phyloP scores from a whole-genome alignment of 2,329 filamentous ascomycete species.

The Exophiala viscosa region DNA sequence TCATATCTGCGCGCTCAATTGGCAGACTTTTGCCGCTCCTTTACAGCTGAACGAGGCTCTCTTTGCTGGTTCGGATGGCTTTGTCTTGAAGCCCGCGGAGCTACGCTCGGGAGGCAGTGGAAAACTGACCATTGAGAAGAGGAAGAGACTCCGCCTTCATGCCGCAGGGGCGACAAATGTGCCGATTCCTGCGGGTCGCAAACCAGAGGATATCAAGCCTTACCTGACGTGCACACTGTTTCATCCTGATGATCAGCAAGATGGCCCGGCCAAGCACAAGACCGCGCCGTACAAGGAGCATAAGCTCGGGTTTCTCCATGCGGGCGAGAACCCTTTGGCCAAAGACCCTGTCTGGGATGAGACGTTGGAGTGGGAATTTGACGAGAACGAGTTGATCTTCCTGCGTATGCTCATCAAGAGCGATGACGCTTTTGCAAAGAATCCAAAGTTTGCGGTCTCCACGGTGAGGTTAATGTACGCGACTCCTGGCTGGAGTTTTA shows the following conservation, averaged over 20 bases:
- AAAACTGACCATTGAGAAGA: slow-evolving; percentile 12
- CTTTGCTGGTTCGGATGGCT: slow-evolving; percentile 27
- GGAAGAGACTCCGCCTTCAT: slow-evolving; percentile 23
- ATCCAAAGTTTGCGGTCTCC: slow-evolving; percentile 25
- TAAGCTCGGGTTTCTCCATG: slow-evolving; percentile 23
- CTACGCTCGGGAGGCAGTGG: slow-evolving; percentile 22
- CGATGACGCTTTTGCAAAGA: slow-evolving; percentile 26
- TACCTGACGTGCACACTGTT: slow-evolving; percentile 27
- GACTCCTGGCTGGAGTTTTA: slow-evolving; percentile 23
- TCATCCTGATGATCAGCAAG: slow-evolving; percentile 19
- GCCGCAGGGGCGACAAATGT: slow-evolving; percentile 25
- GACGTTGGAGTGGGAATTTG: slow-evolving; percentile 26
- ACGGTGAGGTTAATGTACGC: slow-evolving; percentile 26
- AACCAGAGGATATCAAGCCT: slow-evolving; percentile 24
- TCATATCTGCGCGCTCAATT: slow-evolving; percentile 28
- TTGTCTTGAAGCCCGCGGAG: slow-evolving; percentile 24
- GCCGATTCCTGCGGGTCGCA: slow-evolving; percentile 22
- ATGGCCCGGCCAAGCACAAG: slow-evolving; percentile 23
- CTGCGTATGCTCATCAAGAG: slow-evolving; percentile 27
- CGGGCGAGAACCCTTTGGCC: slow-evolving; percentile 15
- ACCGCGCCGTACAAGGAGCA: slow-evolving; percentile 27
- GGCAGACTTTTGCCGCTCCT: slow-evolving; percentile 28
- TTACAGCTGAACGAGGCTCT: slow-evolving; percentile 28
- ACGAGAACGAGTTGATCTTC: slow-evolving; percentile 27
- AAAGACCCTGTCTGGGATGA: slow-evolving; percentile 28